phyloP scores from a whole-genome alignment of 2,329 filamentous ascomycete species.

The Alternaria sp. region DNA sequence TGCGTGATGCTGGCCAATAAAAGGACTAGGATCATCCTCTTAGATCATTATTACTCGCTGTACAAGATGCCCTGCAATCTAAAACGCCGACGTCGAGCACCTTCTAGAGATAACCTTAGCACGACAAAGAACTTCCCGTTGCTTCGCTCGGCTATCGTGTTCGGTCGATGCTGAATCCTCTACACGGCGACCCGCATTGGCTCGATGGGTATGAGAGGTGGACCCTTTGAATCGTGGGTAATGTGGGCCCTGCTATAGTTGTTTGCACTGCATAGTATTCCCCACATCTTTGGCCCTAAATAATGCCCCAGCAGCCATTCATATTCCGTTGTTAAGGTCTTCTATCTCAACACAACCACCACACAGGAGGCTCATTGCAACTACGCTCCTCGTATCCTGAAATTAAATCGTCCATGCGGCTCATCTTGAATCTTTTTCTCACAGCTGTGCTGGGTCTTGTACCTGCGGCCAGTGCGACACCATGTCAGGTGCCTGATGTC shows the following conservation, averaged over 20 bases:
- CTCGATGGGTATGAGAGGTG: background rate
- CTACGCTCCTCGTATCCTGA: background rate
- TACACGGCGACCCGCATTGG: background rate
- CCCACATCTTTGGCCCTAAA: too few relatives aligned
- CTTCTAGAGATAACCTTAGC: background rate
- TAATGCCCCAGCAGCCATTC: background rate
- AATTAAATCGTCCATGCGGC: background rate
- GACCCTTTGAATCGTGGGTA: background rate
- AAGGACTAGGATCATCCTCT: background rate
- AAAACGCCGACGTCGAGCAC: background rate
- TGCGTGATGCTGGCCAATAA: background rate
- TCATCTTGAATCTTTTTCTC: background rate
- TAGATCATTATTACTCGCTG: background rate
- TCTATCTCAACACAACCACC: background rate
- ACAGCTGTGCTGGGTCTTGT: constrained; percentile 2
- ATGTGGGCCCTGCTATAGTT: background rate
- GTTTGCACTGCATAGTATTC: background rate
- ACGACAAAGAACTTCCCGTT: background rate
- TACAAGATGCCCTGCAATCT: background rate
- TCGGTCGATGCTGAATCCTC: background rate
- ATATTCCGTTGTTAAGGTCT: background rate
- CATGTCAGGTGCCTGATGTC: background rate
- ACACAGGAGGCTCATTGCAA: background rate
- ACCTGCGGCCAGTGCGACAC: background rate
- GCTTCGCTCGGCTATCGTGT: background rate